Evolutionary conservation across 768 basidiomycete species (phyloP).

Genomic region (Suillus tomentosus): DNA sequence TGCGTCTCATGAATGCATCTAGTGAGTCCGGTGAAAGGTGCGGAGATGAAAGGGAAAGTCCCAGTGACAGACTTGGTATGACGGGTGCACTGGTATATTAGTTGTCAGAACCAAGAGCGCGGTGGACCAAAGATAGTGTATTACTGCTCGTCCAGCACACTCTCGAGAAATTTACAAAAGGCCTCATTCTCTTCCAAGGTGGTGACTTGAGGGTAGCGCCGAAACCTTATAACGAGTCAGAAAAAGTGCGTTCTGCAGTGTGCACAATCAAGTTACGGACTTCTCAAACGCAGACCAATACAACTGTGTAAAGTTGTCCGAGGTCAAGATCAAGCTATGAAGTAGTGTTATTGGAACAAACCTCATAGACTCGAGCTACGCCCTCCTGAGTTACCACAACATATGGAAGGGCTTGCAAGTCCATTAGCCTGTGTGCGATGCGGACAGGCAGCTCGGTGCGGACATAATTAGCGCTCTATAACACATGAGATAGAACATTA

Average conservation of each 20-base stretch:
- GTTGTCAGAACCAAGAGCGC: constrained; percentile 1
- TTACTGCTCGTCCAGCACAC: constrained; percentile 76
- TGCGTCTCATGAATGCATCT: constrained; percentile 87
- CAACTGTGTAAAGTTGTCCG: constrained; percentile 45
- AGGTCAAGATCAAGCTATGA: background rate
- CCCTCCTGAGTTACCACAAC: constrained; percentile 85
- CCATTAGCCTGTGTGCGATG: constrained; percentile 84
- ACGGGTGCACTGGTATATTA: constrained; percentile 57
- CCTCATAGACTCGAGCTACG: constrained; percentile 82
- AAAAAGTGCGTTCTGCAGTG: constrained; percentile 3
- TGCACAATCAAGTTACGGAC: constrained; percentile 38
- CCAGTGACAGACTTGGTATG: constrained; percentile 81
- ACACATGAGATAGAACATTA: background rate
- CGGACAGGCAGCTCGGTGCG: constrained; percentile 86
- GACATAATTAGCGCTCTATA: constrained; percentile 87
- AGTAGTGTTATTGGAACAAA: constrained; percentile 36
- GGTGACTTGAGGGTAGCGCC: constrained; percentile 71
- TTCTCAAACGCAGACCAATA: constrained; percentile 89
- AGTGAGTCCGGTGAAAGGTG: constrained; percentile 76
- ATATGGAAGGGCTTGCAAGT: constrained; percentile 84
- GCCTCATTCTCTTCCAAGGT: constrained; percentile 72
- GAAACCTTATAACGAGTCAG: constrained; percentile 50
- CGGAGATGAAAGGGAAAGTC: constrained; percentile 82
- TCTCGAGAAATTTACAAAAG: constrained; percentile 73
- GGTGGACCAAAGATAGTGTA: background rate